These are phyloP conservation scores for Malassezia slooffiae DNA, from an alignment of 1,284 basidiomycete genomes.

Conservation along the genomic window DNA sequence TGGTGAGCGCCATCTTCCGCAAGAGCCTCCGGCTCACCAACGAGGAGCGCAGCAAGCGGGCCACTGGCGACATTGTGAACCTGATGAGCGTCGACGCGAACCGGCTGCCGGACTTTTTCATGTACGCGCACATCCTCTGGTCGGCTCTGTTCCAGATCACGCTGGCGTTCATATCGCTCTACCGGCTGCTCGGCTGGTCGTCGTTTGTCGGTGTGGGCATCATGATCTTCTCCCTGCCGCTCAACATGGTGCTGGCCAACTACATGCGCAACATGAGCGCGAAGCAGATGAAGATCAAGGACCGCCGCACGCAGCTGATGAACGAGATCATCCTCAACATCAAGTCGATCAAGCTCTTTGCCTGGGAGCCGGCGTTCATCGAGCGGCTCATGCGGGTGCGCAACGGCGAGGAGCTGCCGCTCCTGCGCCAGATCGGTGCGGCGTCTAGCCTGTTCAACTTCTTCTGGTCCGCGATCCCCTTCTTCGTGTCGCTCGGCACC, in stretches of 20 bases:
- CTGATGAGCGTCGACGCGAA: slow-evolving; percentile 73
- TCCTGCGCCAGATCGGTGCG: slow-evolving; percentile 50
- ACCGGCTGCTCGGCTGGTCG: slow-evolving; percentile 77
- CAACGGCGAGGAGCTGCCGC: slow-evolving; percentile 71
- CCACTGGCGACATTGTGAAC: slow-evolving; percentile 89
- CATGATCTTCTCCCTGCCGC: slow-evolving; percentile 53
- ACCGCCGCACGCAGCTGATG: slow-evolving; percentile 52
- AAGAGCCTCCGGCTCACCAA: slow-evolving; percentile 76
- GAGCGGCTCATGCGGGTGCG: slow-evolving; percentile 63
- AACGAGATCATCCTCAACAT: slow-evolving; percentile 59
- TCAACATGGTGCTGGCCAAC: slow-evolving; percentile 22
- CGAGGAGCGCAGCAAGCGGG: slow-evolving; percentile 61
- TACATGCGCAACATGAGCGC: slow-evolving; percentile 69
- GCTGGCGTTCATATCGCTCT: slow-evolving; percentile 78
- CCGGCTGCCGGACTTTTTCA: slow-evolving; percentile 73
- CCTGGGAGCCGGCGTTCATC: slow-evolving; percentile 73
- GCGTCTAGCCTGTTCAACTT: slow-evolving; percentile 41
- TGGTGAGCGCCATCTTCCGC: slow-evolving; percentile 72
- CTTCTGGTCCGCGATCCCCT: slow-evolving; percentile 44
- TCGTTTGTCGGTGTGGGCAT: slow-evolving; percentile 83
- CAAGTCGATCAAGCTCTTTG: slow-evolving; percentile 57
- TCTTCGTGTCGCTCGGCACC: slow-evolving; percentile 61
- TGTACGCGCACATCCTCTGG: slow-evolving; percentile 57
- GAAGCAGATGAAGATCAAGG: slow-evolving; percentile 79
- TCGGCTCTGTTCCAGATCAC: slow-evolving; percentile 55